Evolutionary conservation across 306 rosid genomes (phyloP).

Genomic region (peach (Prunus persica)): DNA sequence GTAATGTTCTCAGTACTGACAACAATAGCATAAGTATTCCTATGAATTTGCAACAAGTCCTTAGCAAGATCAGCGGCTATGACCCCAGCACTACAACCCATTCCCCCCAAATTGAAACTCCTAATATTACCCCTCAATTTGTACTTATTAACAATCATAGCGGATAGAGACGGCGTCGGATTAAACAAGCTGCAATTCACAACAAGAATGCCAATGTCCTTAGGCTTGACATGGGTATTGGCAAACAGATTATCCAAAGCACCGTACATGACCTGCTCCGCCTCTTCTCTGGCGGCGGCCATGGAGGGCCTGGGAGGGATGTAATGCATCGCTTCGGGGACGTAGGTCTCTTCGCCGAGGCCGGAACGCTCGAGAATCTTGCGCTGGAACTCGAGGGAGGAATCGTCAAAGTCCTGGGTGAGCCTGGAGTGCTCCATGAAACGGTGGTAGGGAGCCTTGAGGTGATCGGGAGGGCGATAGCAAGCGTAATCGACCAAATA

Average conservation of each 20-base stretch:
- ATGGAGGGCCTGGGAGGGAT: conserved; percentile 61
- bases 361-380: conserved; percentile 69
- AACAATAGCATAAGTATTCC: conserved; percentile 68
- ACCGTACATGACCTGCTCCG: conserved; percentile 65
- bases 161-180: conserved; percentile 69
- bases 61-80: conserved; percentile 71
- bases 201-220: conserved; percentile 64
- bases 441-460: conserved; percentile 48
- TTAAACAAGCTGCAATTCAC: conserved; percentile 71
- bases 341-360: conserved; percentile 66
- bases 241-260: conserved; percentile 58
- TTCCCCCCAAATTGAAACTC: conserved; percentile 78
- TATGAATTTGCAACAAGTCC: conserved; percentile 60
- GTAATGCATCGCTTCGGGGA: conserved; percentile 63
- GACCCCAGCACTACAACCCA: conserved; percentile 84
- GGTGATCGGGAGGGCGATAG: conserved; percentile 54
- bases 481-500: conserved; percentile 61
- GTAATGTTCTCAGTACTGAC: conserved; percentile 77
- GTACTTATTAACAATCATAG: conserved; percentile 72
- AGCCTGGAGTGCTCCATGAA: conserved; percentile 65
- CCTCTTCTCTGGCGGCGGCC: conserved; percentile 68
- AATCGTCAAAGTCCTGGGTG: conserved; percentile 58
- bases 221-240: conserved; percentile 42
- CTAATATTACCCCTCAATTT: conserved; percentile 62
- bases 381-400: conserved; percentile 69